Evolutionary conservation across 345 rosid species (phyloP), one percentile per base, ranked within the genome.

Genomic region (Ricinus communis): DNA sequence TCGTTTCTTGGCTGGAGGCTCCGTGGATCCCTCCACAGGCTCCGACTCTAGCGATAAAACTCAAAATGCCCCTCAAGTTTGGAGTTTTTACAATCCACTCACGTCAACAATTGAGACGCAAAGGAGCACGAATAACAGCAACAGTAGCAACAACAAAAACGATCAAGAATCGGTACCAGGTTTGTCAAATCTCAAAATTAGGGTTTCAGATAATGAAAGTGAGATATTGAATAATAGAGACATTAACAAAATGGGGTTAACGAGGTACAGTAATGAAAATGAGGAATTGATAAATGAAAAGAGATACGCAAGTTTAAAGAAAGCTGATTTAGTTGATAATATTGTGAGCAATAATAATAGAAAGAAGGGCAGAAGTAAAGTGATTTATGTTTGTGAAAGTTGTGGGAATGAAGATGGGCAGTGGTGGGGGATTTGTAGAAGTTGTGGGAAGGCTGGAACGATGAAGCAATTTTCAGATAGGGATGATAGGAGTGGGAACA

Each of bases 361-460:
- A 66, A 83, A 80, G 84, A 90, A 83, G 76, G 85, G 84, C 77
- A 78, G 72, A 71, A 71, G 24, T 53, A 86, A 73, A 65, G 62
- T 47, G 25, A 67, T 47, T 47, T 94, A 90, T 88, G 98, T 94
- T 53, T 94, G 96, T 66, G 76, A 79, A n/a, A 61, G 65, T 51
- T 94, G 98, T 62, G 98, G 97, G n/a, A 53, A 80, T 52, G 41
- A 86, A 9, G 89, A 87, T 0, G 96, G 90, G 10, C 96, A 94
- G 76, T 94, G 98, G 98, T 90, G 98, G 98, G 98, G 97, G 1
- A 66, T 69, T 61, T 94, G 98, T 70, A 86, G 88, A 36, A 19
- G 76, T 13, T 91, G 98, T 38, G 47, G 73, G 2, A 49, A 31
- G 28, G 85, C 76, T 1, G 97, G 93, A 70, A 83, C 97, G 9